phyloP scores from a whole-genome alignment of 2,329 filamentous ascomycete genomes.

The Aphanocladium album region DNA sequence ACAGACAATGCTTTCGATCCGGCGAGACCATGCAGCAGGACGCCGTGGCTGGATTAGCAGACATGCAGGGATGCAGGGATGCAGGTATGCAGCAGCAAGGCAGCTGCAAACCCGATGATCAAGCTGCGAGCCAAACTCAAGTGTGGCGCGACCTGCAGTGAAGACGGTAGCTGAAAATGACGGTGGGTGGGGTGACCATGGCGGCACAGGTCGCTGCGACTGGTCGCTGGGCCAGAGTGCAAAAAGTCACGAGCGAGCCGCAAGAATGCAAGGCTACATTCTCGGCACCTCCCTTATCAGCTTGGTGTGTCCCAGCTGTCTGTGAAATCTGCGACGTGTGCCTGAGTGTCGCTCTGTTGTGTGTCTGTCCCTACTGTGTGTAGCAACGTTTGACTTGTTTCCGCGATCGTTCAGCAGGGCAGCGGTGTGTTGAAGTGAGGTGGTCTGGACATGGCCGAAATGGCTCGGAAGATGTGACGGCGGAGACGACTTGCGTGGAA shows the following conservation, averaged over 20 bases:
- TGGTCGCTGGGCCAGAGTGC: not conserved
- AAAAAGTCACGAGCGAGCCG: constrained; percentile 7
- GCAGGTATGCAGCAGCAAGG: not conserved
- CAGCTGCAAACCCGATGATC: constrained; percentile 6
- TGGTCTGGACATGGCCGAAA: constrained; percentile 1
- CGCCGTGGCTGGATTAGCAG: not conserved
- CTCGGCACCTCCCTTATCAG: constrained; percentile 7
- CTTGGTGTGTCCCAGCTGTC: not conserved
- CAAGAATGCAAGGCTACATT: constrained; percentile 10
- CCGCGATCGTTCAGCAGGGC: not conserved
- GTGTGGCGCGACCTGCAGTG: constrained; percentile 12
- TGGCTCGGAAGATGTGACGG: not conserved
- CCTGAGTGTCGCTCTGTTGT: not conserved
- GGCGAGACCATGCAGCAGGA: not conserved
- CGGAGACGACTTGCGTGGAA: not conserved
- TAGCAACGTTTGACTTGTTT: not conserved
- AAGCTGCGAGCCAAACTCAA: constrained; percentile 2
- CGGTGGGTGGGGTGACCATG: constrained; percentile 6
- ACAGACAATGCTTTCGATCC: not conserved
- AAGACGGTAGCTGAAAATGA: constrained; percentile 13
- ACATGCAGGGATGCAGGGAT: too few species aligned
- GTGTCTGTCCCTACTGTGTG: not conserved
- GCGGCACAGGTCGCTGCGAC: not conserved
- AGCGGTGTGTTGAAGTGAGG: not conserved
- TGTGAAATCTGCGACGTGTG: not conserved